phyloP scores from a whole-genome alignment of 257 asterid species.

The Gentiana straminea region DNA sequence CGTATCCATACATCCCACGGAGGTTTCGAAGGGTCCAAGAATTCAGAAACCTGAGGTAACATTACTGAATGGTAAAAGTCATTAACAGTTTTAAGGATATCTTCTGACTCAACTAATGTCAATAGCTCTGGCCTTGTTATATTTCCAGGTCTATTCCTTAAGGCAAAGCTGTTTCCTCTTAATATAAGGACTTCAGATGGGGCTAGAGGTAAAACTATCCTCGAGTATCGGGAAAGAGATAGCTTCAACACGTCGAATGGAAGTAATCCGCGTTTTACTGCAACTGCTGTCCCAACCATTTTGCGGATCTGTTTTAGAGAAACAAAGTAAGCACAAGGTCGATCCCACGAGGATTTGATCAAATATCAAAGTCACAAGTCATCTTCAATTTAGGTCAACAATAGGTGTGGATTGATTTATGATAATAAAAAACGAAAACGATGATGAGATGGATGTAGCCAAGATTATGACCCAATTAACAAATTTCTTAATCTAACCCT shows the following conservation, averaged over 20 bases:
- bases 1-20: conserved; percentile 89
- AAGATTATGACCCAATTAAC: too few species aligned
- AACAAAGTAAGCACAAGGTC: conserved; percentile 11
- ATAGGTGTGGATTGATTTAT: neutral
- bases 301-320: conserved; percentile 58
- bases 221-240: conserved; percentile 70
- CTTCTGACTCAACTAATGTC: conserved; percentile 70
- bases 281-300: conserved; percentile 90
- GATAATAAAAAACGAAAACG: neutral
- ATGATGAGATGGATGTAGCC: too few species aligned
- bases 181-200: conserved; percentile 84
- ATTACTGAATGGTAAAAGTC: conserved; percentile 49
- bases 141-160: conserved; percentile 65
- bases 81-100: conserved; percentile 50
- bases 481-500: too few species aligned
- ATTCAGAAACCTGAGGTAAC: conserved; percentile 56
- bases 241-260: conserved; percentile 55
- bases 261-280: conserved; percentile 63
- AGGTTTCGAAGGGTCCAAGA: conserved; percentile 45
- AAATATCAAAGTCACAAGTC: neutral
- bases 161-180: conserved; percentile 58
- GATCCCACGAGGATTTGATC: too few species aligned
- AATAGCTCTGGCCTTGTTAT: conserved; percentile 68
- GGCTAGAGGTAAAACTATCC: conserved; percentile 77
- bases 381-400: neutral